Conservation (phyloP, 306 rosid genomes). For the Begonia loranthoides region DNA sequence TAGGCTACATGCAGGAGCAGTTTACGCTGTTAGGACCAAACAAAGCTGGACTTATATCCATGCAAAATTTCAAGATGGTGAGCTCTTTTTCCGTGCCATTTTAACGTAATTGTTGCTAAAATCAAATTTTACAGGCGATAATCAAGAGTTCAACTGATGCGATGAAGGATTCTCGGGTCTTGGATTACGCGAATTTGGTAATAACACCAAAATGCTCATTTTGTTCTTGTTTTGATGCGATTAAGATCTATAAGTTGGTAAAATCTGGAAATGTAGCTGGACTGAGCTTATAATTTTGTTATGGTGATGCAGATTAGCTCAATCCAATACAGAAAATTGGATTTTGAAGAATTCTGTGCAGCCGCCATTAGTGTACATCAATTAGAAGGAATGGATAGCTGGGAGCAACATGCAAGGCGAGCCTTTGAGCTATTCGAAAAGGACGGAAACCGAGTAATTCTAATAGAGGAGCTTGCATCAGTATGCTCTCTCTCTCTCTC, state of each 20-base stretch:
- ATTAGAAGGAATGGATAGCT: constrained; percentile 71
- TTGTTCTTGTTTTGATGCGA: constrained; percentile 1
- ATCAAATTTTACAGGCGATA: constrained; percentile 40
- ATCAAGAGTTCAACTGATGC: constrained; percentile 63
- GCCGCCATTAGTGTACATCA: constrained; percentile 85
- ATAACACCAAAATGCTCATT: constrained; percentile 3
- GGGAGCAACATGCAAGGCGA: constrained; percentile 86
- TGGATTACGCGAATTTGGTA: constrained; percentile 66
- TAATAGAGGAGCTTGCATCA: constrained; percentile 90
- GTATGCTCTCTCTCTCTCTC: constrained; percentile 21
- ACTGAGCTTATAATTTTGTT: constrained; percentile 1
- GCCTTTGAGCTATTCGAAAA: constrained; percentile 89
- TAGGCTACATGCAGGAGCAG: constrained; percentile 62
- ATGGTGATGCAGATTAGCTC: constrained; percentile 50
- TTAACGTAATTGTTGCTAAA: constrained; percentile 5
- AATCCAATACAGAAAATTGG: constrained; percentile 72
- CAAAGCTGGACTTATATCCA: constrained; percentile 67
- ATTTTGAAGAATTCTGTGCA: constrained; percentile 90
- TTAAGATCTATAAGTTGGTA: neutral
- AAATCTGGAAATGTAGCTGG: no score
- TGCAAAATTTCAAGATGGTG: constrained; percentile 85
- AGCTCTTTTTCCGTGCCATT: constrained; percentile 5
- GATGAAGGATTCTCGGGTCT: constrained; percentile 59
- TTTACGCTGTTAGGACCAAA: constrained; percentile 55
- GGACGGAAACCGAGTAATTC: constrained; percentile 80